Base-by-base conservation (phyloP, 2,329 filamentous ascomycete species). In the Diaporthe australafricana region DNA sequence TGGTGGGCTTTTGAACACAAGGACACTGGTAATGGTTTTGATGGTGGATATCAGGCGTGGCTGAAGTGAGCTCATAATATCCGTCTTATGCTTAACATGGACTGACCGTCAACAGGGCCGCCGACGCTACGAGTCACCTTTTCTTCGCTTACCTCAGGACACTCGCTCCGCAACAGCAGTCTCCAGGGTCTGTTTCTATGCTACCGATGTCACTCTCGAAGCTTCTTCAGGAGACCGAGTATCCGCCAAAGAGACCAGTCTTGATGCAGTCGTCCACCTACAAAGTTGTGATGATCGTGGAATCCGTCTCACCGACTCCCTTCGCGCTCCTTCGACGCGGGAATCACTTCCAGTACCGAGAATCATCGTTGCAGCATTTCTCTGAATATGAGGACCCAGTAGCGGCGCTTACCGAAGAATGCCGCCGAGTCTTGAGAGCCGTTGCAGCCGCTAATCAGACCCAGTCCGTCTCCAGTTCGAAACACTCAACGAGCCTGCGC, bases 1-100 rank as follows among this genome's bases (percentile, higher is more conserved):
- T 99, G 96, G 96, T 99, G 96, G 96, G 95, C 96, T 1, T 99
- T 99, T 80, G 96, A 98, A 78, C 94, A 97, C 76, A 89, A 87
- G 57, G 95, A 98, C 80, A 91, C 91, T 8, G 93, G 93, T 52
- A 96, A 93, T 80, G 96, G 96, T 20, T 99, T 99, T 77, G 96
- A 98, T 76, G 94, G 94, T 50, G 95, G 96, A 69, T 99, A 99
- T 83, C 94, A 93, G 79, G 90, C 90, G 55, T 99, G 96, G 95
- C 86, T 92, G 76, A 91, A 86, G 93, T 95, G 84, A 82, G 89
- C 79, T 50, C 48, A 14, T n/a, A n/a, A 20, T 48, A 17, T 50
- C 9, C 22, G 9, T 22, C 32, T 30, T 2, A 55, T 27, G 8
- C 14, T 38, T 1, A n/a, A 22, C 32, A 20, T 20, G 52, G 42